These are phyloP conservation scores for Penicillium desertorum DNA, from an alignment of 495 filamentous ascomycete genomes.

Conservation along the genomic window DNA sequence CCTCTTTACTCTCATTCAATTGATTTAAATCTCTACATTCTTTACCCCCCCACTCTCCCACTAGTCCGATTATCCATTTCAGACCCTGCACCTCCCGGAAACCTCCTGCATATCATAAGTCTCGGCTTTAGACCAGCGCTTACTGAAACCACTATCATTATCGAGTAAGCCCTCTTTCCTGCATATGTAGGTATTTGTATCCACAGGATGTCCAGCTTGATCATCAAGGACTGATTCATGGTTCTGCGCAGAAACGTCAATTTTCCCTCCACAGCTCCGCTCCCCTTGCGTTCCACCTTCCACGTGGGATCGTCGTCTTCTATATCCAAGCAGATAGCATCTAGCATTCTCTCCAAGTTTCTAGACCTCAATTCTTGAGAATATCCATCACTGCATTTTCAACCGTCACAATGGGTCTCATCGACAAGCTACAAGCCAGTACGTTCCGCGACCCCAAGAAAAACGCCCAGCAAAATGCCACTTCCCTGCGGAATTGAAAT, in stretches of 20 bases:
- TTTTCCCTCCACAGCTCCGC: neutral
- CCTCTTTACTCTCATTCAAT: constrained; percentile 1
- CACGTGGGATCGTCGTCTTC: neutral
- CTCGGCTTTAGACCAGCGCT: neutral
- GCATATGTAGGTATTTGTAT: neutral
- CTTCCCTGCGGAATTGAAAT: neutral
- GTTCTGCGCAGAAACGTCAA: constrained; percentile 1
- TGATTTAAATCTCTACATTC: constrained; percentile 3
- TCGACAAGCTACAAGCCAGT: constrained; percentile 60
- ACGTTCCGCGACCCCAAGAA: constrained; percentile 18
- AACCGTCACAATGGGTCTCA: constrained; percentile 40
- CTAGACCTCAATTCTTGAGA: neutral
- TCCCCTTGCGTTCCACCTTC: neutral
- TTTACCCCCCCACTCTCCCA: neutral
- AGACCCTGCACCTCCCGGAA: neutral
- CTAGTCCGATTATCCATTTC: neutral
- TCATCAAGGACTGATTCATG: constrained; percentile 1
- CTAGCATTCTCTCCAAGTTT: neutral
- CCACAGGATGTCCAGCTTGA: neutral
- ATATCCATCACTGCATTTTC: neutral
- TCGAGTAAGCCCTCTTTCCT: neutral
- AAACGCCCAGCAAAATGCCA: neutral
- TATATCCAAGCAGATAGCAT: neutral
- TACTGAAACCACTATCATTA: constrained; percentile 3
- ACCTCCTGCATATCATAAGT: neutral